A percentile compares a stretch with the other conserved stretches of the same genome.
Evolutionary conservation across 1,284 basidiomycete species (phyloP).

Genomic region (Wallemia ichthyophaga): DNA sequence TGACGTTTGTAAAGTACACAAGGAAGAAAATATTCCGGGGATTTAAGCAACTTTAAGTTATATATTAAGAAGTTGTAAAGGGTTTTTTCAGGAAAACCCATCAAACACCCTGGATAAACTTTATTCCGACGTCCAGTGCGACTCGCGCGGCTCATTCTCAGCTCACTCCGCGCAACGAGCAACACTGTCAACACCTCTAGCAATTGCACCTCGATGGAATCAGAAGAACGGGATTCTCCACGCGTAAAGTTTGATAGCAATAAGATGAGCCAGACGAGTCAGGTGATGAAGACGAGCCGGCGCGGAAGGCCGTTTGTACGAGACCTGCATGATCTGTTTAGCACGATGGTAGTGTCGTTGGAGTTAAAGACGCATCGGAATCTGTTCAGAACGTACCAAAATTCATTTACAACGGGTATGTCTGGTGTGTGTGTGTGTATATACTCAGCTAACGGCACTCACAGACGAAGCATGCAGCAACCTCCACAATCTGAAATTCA

Average conservation of each 20-base stretch:
- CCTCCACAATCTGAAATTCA: conserved; percentile 84
- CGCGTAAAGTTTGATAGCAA: neutral
- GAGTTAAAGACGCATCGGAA: conserved; percentile 67
- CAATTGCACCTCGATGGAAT: neutral
- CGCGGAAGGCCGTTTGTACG: conserved; percentile 59
- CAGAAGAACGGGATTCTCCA: neutral
- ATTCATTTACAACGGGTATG: conserved; percentile 76
- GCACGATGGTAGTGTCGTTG: conserved; percentile 80
- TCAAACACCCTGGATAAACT: too few species aligned
- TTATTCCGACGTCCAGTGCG: too few species aligned
- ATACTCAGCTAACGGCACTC: conserved; percentile 1
- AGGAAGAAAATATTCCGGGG: too few species aligned
- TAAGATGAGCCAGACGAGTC: conserved; percentile 11
- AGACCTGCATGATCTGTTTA: conserved; percentile 95
- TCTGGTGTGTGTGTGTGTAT: conserved; percentile 7
- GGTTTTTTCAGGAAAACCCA: too few species aligned
- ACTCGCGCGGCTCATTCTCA: too few species aligned
- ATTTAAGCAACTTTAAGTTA: too few species aligned
- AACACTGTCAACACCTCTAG: too few species aligned
- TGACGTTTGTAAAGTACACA: too few species aligned
- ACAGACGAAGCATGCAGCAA: conserved; percentile 86
- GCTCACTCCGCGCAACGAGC: too few species aligned
- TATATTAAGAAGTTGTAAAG: too few species aligned
- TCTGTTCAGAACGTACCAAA: conserved; percentile 78
- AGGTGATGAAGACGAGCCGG: conserved; percentile 92